Evolutionary conservation across 2,329 filamentous ascomycete genomes (phyloP).

Genomic region (Ophiostoma ips): DNA sequence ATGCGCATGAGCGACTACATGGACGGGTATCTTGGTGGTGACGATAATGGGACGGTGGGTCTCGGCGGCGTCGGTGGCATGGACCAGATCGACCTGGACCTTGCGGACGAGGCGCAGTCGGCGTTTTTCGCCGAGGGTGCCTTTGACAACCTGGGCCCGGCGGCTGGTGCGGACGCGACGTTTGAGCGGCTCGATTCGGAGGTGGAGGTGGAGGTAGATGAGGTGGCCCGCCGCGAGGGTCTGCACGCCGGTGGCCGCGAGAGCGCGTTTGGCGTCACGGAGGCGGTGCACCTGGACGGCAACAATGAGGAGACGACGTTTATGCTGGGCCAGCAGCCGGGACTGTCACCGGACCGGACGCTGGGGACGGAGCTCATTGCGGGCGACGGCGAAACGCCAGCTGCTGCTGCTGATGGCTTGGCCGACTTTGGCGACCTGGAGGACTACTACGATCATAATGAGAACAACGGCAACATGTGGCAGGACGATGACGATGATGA

Average conservation of each 20-base stretch:
- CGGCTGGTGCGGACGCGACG: slow-evolving; percentile 20
- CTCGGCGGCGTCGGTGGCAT: slow-evolving; percentile 17
- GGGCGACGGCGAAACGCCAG: slow-evolving; percentile 3
- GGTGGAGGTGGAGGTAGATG: slow-evolving; percentile 25
- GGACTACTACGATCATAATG: background rate
- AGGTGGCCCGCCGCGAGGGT: slow-evolving; percentile 18
- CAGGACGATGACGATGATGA: slow-evolving; percentile 3
- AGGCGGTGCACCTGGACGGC: slow-evolving; percentile 32
- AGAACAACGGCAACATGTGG: slow-evolving; percentile 6
- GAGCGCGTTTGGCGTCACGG: slow-evolving; percentile 33
- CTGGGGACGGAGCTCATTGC: background rate
- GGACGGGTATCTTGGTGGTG: slow-evolving; percentile 14
- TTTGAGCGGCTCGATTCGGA: slow-evolving; percentile 26
- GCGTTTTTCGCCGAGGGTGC: slow-evolving; percentile 38
- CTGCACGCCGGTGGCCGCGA: slow-evolving; percentile 22
- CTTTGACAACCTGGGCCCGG: slow-evolving; percentile 29
- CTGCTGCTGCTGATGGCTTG: too few species aligned
- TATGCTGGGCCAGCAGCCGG: slow-evolving; percentile 8
- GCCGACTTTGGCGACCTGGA: slow-evolving; percentile 5
- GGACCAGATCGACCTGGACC: slow-evolving; percentile 27
- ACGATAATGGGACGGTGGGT: too few species aligned
- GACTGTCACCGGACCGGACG: slow-evolving; percentile 7
- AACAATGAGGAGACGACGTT: slow-evolving; percentile 43
- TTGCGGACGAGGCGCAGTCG: slow-evolving; percentile 21
- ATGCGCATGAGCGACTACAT: slow-evolving; percentile 40